Conservation (phyloP, 176 grass and related monocot species). For the Triticum timopheevii region DNA sequence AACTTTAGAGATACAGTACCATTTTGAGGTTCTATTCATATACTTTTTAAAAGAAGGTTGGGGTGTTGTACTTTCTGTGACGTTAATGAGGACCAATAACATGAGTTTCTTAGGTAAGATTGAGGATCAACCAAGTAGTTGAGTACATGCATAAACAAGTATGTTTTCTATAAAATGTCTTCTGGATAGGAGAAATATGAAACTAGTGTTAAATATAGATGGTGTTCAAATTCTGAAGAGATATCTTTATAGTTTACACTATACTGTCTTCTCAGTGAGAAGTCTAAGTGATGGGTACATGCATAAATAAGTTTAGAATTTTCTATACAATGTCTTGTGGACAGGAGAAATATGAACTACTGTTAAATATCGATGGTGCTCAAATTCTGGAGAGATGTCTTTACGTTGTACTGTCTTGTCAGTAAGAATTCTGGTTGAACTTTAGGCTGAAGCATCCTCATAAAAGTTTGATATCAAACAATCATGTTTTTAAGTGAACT, state of each 20-base stretch:
- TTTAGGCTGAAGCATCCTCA: background rate
- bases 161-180: background rate
- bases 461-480: background rate
- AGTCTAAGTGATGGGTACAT: background rate
- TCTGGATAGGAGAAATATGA: constrained; percentile 1
- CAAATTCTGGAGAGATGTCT: background rate
- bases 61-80: background rate
- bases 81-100: background rate
- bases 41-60: background rate
- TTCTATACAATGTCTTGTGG: background rate
- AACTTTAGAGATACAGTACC: background rate
- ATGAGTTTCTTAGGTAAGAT: background rate
- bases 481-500: background rate
- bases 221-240: background rate
- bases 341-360: background rate
- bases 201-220: background rate
- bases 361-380: background rate
- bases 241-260: background rate
- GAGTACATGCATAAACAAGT: background rate
- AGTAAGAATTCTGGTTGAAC: constrained; percentile 7
- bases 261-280: background rate
- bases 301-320: background rate
- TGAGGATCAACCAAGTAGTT: background rate
- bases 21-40: background rate
- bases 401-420: background rate